These are phyloP conservation scores for Alternaria angustiovoidea DNA, from an alignment of 2,329 filamentous ascomycete genomes.

Conservation along the genomic window DNA sequence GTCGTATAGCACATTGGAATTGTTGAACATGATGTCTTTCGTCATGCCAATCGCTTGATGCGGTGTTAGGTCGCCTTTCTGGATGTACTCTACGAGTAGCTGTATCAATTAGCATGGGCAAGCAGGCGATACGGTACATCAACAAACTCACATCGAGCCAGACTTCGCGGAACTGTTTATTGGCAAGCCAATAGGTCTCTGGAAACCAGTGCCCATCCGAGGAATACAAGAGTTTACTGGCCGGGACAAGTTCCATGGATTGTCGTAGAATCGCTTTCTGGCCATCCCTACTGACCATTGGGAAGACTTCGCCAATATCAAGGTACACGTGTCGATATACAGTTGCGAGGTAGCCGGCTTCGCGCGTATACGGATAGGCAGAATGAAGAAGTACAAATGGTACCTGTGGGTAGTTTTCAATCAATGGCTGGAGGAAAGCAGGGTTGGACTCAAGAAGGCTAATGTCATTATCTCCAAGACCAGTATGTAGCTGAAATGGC, in stretches of 20 bases:
- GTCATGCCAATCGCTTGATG: constrained; percentile 70
- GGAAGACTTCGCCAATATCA: constrained; percentile 85
- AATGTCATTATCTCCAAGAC: constrained; percentile 82
- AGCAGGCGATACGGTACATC: no score
- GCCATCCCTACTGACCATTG: constrained; percentile 77
- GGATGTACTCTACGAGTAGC: constrained; percentile 72
- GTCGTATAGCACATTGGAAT: constrained; percentile 77
- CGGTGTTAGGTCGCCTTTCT: constrained; percentile 67
- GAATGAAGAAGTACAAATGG: constrained; percentile 82
- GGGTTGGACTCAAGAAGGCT: constrained; percentile 74
- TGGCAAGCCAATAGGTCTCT: constrained; percentile 78
- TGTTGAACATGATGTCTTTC: constrained; percentile 76
- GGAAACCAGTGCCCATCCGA: constrained; percentile 83
- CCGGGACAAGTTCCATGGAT: constrained; percentile 77
- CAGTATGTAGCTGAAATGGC: constrained; percentile 84
- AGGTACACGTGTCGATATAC: constrained; percentile 82
- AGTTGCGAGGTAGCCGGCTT: constrained; percentile 79
- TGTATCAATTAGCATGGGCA: constrained; percentile 39
- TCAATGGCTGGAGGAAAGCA: constrained; percentile 76
- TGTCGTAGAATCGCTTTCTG: constrained; percentile 76
- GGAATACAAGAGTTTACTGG: constrained; percentile 79
- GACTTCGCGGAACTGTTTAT: constrained; percentile 74
- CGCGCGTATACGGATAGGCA: constrained; percentile 80
- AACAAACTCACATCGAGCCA: constrained; percentile 66
- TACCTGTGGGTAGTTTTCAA: constrained; percentile 72